A percentile compares a stretch with the other conserved stretches of the same genome.
Conservation (phyloP, 257 asterid species). For the Eucommia ulmoides region DNA sequence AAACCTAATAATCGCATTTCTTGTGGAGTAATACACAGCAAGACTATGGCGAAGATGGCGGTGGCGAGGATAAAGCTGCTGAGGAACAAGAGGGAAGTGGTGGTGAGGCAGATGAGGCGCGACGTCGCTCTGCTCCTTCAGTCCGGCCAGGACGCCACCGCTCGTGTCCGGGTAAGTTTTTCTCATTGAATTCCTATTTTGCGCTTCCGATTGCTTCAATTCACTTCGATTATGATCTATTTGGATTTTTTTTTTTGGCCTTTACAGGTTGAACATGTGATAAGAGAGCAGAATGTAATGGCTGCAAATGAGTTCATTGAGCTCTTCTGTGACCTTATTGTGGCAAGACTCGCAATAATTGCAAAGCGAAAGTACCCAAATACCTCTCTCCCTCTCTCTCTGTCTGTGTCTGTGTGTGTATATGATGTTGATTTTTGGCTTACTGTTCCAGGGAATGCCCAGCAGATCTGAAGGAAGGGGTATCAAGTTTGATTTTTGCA, state of each 20-base stretch:
- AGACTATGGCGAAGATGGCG: conserved; percentile 94
- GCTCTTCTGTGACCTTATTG: conserved; percentile 86
- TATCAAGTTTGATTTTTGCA: conserved; percentile 80
- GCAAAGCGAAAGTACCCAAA: conserved; percentile 63
- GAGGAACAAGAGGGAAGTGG: conserved; percentile 93
- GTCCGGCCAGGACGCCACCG: conserved; percentile 80
- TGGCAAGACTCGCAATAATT: conserved; percentile 68
- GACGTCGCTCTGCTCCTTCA: conserved; percentile 91
- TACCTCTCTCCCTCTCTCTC: background rate
- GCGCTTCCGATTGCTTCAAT: background rate
- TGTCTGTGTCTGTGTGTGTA: background rate
- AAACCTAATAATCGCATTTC: background rate
- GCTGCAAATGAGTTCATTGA: conserved; percentile 93
- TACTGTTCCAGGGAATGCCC: conserved; percentile 70
- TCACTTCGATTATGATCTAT: background rate
- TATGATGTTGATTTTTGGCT: conserved; percentile 9
- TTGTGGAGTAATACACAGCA: conserved; percentile 27
- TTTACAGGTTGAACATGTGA: conserved; percentile 83
- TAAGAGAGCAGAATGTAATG: conserved; percentile 81
- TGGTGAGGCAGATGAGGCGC: conserved; percentile 90
- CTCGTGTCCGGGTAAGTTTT: conserved; percentile 63
- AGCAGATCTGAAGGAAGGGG: conserved; percentile 90
- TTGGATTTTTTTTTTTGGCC: conserved; percentile 2
- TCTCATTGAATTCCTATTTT: background rate
- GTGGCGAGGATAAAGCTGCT: conserved; percentile 90